Base-by-base conservation (phyloP, 768 basidiomycete genomes). In the Leccinum pellstonianum region DNA sequence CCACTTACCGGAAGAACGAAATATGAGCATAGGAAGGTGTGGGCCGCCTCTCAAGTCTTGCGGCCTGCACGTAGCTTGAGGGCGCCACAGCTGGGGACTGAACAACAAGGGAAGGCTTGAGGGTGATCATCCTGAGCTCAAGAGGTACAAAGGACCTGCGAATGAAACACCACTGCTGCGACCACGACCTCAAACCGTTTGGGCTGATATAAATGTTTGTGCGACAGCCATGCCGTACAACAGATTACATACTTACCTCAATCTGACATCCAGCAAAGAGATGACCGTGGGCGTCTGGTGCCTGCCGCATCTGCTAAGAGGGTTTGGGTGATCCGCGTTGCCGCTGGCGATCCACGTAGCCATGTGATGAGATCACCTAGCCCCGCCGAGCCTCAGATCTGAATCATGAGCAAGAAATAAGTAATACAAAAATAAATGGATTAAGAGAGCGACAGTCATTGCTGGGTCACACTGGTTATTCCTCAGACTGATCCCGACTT, bases 1-100 rank as follows among this genome's bases (percentile, higher is more conserved):
- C 14, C 23, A 66, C 79, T 64, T 57, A 83, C 83, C 81, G 80
- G 64, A 82, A 83, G 38, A 74, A 76, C 10, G 82, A 83, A 35
- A 79, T 77, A 66, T 81, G 80, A 21, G 81, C 73, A 68, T 79
- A 75, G 31, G 58, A 53, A 48, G 63, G 57, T 35, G 29, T 50
- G 27, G 58, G 57, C 21, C 71, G 63, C 29, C 21, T 64, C 51
- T 64, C 61, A 14, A 54, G 53, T 51, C 52, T 64, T 19, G 76
- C 59, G n/a, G 67, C 64, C 46, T 76, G 75, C 57, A 65, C 70
- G 63, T 74, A 72, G 60, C 72, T 76, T 31, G 78, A 75, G 21
- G 76, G 70, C 17, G 56, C 66, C 27, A 14, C 12, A 35, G 29
- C 29, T 10, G 17, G 21, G 2, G 62, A 35, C 53, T 62, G 65